Percentiles rank a stretch among this genome's conserved stretches.
Evolutionary conservation across 345 rosid genomes (phyloP).

Genomic region (Pugionium cornutum): DNA sequence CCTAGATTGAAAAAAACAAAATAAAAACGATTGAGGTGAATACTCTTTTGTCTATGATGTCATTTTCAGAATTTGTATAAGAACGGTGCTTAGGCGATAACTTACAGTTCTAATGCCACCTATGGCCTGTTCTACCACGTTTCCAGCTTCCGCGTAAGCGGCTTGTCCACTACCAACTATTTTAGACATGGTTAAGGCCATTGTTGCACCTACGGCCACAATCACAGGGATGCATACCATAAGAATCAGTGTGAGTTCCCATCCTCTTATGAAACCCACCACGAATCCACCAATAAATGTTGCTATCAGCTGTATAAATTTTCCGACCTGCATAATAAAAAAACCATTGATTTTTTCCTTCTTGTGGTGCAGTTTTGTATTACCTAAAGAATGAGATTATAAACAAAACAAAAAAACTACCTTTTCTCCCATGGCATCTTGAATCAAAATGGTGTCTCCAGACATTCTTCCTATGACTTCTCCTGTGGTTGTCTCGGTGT

Average conservation of each 20-base stretch:
- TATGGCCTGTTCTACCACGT: conserved; percentile 79
- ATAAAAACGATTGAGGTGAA: background rate
- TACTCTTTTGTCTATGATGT: too few relatives aligned
- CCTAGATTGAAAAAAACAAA: background rate
- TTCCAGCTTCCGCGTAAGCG: conserved; percentile 87
- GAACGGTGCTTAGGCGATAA: background rate
- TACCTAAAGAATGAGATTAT: too few relatives aligned
- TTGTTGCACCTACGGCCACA: conserved; percentile 53
- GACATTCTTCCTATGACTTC: conserved; percentile 94
- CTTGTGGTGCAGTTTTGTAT: background rate
- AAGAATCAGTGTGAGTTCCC: conserved; percentile 56
- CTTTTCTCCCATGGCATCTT: conserved; percentile 96
- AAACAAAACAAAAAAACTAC: conserved; percentile 27
- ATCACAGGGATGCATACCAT: conserved; percentile 61
- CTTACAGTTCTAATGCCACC: conserved; percentile 85
- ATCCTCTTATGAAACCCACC: conserved; percentile 63
- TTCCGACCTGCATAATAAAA: conserved; percentile 57
- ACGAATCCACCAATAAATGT: conserved; percentile 70
- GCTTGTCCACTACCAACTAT: conserved; percentile 74
- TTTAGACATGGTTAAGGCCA: conserved; percentile 60
- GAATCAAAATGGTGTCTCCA: conserved; percentile 85
- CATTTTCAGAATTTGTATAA: too few relatives aligned
- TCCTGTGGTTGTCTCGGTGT: conserved; percentile 87
- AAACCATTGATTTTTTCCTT: too few relatives aligned
- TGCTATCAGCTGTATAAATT: conserved; percentile 59